Conservation (phyloP, 805 yeast species). For the Pichia cabralensis region DNA sequence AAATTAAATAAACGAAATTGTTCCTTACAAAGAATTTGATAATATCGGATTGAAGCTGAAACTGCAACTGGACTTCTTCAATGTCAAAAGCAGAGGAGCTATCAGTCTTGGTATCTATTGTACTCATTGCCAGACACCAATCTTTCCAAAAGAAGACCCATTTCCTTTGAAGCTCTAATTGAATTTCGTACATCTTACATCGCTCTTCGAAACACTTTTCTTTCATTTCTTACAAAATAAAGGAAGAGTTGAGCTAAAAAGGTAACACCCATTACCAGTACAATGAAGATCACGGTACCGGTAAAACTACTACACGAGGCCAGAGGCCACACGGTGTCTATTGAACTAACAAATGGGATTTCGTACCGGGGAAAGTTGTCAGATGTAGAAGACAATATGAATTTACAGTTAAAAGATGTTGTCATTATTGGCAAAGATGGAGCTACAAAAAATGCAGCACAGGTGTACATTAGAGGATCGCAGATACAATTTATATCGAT, state of each 20-base stretch:
- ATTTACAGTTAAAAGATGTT: constrained; percentile 75
- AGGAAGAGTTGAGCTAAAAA: no score
- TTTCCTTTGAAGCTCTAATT: no score
- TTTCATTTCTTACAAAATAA: no score
- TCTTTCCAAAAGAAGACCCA: no score
- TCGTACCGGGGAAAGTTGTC: constrained; percentile 78
- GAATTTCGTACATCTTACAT: no score
- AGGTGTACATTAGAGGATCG: constrained; percentile 86
- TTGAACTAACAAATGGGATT: constrained; percentile 80
- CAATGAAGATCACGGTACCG: constrained; percentile 68
- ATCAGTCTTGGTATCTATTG: constrained; percentile 11
- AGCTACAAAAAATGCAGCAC: constrained; percentile 62
- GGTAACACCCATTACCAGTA: background rate
- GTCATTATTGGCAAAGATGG: constrained; percentile 74
- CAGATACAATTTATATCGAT: constrained; percentile 75
- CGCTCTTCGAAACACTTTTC: background rate
- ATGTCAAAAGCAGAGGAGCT: constrained; percentile 13
- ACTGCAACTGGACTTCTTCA: constrained; percentile 27
- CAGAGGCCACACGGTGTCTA: constrained; percentile 71
- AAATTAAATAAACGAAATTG: constrained; percentile 47
- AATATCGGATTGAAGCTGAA: constrained; percentile 27
- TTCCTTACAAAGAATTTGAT: constrained; percentile 41
- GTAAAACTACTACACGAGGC: constrained; percentile 65
- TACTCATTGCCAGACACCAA: constrained; percentile 7
- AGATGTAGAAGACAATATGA: constrained; percentile 91